Conservation (phyloP, 169 alveolate species). For the Plasmodium berghei region DNA sequence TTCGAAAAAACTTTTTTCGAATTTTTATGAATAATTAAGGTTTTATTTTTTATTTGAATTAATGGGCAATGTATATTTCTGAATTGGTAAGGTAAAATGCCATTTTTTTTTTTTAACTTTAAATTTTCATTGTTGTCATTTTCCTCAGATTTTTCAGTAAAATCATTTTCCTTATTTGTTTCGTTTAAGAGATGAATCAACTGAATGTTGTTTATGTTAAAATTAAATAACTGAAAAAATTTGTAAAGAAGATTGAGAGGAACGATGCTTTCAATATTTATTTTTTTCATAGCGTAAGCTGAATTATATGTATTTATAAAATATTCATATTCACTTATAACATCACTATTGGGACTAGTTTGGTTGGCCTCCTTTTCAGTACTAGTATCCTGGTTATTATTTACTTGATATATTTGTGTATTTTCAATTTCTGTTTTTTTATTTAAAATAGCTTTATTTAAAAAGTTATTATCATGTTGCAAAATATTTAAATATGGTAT, state of each 20-base stretch:
- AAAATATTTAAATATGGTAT: constrained; percentile 51
- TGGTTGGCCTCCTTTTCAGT: background rate
- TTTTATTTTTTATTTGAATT: constrained; percentile 74
- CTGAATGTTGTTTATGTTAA: constrained; percentile 66
- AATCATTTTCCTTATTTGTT: constrained; percentile 35
- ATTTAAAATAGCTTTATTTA: constrained; percentile 42
- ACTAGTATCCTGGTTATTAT: background rate
- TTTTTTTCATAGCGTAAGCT: constrained; percentile 27
- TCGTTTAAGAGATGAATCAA: constrained; percentile 44
- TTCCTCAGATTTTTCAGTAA: constrained; percentile 5
- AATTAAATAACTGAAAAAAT: constrained; percentile 64
- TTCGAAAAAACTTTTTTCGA: constrained; percentile 46
- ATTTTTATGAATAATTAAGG: constrained; percentile 69
- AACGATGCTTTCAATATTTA: constrained; percentile 41
- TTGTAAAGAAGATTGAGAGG: constrained; percentile 55
- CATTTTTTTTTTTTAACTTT: constrained; percentile 7
- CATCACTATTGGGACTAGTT: background rate
- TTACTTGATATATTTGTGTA: background rate
- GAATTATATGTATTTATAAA: constrained; percentile 45
- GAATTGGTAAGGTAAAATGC: constrained; percentile 36
- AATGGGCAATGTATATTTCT: constrained; percentile 50
- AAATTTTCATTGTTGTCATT: background rate
- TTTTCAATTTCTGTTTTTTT: background rate
- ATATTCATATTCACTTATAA: constrained; percentile 18
- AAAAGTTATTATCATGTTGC: constrained; percentile 53